Conservation (phyloP, 169 alveolate species). For the Plasmodium vivax region DNA sequence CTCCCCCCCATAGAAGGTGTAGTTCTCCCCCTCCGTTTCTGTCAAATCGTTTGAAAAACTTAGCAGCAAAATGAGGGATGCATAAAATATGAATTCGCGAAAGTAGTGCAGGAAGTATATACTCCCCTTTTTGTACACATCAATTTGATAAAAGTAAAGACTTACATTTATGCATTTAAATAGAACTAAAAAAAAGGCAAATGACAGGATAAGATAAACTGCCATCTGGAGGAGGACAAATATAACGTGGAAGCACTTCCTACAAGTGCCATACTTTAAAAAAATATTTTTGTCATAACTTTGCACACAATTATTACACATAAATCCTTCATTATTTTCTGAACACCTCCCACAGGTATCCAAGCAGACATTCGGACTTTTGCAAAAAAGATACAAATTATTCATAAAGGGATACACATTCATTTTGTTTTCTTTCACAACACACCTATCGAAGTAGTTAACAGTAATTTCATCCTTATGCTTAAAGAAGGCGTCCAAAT, state of each 20-base stretch:
- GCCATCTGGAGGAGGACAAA: constrained; percentile 5
- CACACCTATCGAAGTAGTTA: constrained; percentile 45
- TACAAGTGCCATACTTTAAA: constrained; percentile 59
- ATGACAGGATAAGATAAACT: constrained; percentile 12
- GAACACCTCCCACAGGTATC: constrained; percentile 68
- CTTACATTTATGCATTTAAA: constrained; percentile 54
- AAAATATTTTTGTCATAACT: constrained; percentile 68
- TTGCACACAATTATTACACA: constrained; percentile 66
- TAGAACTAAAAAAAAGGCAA: constrained; percentile 34
- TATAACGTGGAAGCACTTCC: constrained; percentile 27
- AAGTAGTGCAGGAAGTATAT: constrained; percentile 69
- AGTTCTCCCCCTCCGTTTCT: constrained; percentile 62
- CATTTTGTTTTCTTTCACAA: constrained; percentile 13
- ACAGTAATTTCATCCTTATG: constrained; percentile 16
- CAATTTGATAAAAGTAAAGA: constrained; percentile 48
- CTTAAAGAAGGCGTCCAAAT: constrained; percentile 36
- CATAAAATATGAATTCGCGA: constrained; percentile 62
- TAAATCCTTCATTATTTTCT: constrained; percentile 45
- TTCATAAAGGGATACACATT: constrained; percentile 66
- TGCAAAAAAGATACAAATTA: constrained; percentile 62
- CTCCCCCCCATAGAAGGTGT: background rate
- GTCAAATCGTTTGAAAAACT: constrained; percentile 71
- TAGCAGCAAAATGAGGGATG: constrained; percentile 54
- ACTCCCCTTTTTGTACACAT: constrained; percentile 46
- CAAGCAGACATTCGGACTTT: constrained; percentile 44